Conservation (phyloP, 805 yeast genomes). For the Peterozyma toletana region DNA sequence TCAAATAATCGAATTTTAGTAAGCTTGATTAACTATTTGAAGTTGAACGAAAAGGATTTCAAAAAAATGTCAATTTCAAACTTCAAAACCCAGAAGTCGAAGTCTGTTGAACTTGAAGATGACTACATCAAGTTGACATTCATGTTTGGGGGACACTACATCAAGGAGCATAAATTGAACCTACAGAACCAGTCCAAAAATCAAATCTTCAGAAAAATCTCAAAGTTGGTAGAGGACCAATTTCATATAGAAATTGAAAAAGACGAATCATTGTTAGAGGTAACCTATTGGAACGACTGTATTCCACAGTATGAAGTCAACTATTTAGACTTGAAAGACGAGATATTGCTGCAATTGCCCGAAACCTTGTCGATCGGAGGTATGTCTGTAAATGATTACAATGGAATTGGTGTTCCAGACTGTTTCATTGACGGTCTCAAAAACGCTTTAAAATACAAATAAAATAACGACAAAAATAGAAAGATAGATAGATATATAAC, state of each 20-base stretch:
- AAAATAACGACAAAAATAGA: not conserved
- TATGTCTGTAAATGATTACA: conserved; percentile 52
- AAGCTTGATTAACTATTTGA: conserved; percentile 11
- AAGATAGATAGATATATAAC: not conserved
- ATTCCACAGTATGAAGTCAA: conserved; percentile 81
- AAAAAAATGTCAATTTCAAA: conserved; percentile 11
- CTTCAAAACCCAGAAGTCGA: not conserved
- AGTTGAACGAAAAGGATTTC: conserved; percentile 12
- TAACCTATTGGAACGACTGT: conserved; percentile 37
- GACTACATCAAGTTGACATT: conserved; percentile 69
- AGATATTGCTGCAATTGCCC: conserved; percentile 25
- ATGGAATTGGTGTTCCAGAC: conserved; percentile 87
- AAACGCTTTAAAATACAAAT: conserved; percentile 14
- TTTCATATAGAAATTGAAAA: conserved; percentile 28
- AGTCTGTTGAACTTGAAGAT: conserved; percentile 9
- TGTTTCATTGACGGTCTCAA: conserved; percentile 60
- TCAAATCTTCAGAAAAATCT: conserved; percentile 5
- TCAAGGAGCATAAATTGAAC: conserved; percentile 1
- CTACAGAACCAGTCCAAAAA: conserved; percentile 3
- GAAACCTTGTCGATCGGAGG: conserved; percentile 59
- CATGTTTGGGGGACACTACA: conserved; percentile 82
- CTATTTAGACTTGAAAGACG: conserved; percentile 36
- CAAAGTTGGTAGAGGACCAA: conserved; percentile 17
- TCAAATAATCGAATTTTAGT: conserved; percentile 7
- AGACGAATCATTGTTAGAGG: conserved; percentile 13